Conservation (phyloP, 1,284 basidiomycete genomes). For the Porodaedalea pini region DNA sequence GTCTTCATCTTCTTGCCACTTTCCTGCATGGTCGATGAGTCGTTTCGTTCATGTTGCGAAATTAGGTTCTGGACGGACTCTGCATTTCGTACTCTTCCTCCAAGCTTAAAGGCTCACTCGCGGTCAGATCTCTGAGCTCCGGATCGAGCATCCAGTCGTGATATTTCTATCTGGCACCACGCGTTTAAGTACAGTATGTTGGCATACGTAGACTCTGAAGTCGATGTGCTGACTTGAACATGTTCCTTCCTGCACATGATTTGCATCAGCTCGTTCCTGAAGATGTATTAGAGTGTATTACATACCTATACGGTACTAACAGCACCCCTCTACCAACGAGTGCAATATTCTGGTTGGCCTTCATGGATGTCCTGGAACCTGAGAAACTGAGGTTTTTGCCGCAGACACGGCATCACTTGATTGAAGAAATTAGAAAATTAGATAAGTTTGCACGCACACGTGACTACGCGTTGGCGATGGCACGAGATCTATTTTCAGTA, state of each 20-base stretch:
- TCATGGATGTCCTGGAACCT: conserved; percentile 40
- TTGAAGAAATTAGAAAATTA: not conserved
- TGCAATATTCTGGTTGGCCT: conserved; percentile 56
- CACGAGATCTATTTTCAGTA: not conserved
- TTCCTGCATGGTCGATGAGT: conserved; percentile 42
- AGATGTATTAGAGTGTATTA: not conserved
- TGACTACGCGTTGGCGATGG: not conserved
- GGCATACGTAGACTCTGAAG: not conserved
- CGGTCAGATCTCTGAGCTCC: conserved; percentile 75
- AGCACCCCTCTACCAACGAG: conserved; percentile 62
- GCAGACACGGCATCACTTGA: not conserved
- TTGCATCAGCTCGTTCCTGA: too few relatives aligned
- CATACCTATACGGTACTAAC: conserved; percentile 70
- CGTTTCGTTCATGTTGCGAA: not conserved
- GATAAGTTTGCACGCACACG: too few relatives aligned
- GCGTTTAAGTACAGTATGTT: too few relatives aligned
- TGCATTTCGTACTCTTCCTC: conserved; percentile 94
- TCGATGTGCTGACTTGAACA: conserved; percentile 46
- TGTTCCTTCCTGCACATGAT: conserved; percentile 44
- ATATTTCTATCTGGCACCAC: conserved; percentile 62
- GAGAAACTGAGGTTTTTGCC: not conserved
- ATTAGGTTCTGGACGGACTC: conserved; percentile 43
- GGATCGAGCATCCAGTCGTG: conserved; percentile 88
- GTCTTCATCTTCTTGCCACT: conserved; percentile 87
- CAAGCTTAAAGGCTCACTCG: conserved; percentile 80